A percentile compares a stretch with the other conserved stretches of the same genome.
Conservation (phyloP, 441 rosid species). For the Populus hybrid region DNA sequence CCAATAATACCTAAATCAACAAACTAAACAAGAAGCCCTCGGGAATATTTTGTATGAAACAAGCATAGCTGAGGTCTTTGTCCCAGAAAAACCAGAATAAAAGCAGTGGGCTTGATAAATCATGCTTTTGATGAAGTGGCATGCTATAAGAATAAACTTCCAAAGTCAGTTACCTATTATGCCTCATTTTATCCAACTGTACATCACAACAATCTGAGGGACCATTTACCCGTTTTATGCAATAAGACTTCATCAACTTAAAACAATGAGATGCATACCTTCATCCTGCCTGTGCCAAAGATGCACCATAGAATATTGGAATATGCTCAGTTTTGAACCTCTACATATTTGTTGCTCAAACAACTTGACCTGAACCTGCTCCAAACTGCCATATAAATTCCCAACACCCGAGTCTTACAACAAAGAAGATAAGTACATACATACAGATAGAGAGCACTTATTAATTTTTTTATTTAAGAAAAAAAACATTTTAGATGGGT, state of each 20-base stretch:
- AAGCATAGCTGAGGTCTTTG: neutral
- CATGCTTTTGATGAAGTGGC: neutral
- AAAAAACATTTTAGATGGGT: neutral
- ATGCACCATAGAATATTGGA: slow-evolving; percentile 64
- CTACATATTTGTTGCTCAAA: slow-evolving; percentile 76
- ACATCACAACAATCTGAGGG: neutral
- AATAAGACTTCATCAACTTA: neutral
- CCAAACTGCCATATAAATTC: slow-evolving; percentile 83
- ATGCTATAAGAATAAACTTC: neutral
- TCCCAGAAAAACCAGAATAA: neutral
- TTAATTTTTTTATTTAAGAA: neutral
- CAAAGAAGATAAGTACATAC: slow-evolving; percentile 15
- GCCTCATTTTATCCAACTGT: neutral
- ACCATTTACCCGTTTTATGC: neutral
- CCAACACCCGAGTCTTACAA: slow-evolving; percentile 42
- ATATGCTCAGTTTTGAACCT: slow-evolving; percentile 59
- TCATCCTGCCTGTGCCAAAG: slow-evolving; percentile 40
- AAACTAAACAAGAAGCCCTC: neutral
- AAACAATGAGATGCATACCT: slow-evolving; percentile 40
- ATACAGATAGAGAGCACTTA: neutral
- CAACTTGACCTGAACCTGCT: slow-evolving; percentile 73
- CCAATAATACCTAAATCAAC: neutral
- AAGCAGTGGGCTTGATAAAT: neutral
- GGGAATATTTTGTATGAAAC: neutral
- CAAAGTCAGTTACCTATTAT: neutral